Evolutionary conservation across 1,284 basidiomycete genomes (phyloP).

Genomic region (Pseudozyma sp.): DNA sequence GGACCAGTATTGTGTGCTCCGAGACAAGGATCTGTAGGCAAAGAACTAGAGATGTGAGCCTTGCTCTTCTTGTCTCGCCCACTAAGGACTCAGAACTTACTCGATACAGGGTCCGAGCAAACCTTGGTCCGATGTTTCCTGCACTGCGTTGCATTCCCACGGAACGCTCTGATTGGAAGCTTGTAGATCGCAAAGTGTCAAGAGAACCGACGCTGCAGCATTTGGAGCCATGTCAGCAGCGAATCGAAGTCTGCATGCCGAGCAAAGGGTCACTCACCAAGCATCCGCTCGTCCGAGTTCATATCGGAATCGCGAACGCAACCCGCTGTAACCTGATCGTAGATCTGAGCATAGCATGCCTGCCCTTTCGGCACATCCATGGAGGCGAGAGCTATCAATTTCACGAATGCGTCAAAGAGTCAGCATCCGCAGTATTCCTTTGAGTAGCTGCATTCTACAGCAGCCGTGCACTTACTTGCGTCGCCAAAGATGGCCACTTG

Average conservation of each 20-base stretch:
- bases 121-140: neutral
- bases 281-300: constrained; percentile 29
- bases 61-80: no score
- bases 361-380: neutral
- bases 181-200: constrained; percentile 37
- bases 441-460: neutral
- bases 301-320: constrained; percentile 18
- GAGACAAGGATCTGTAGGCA: constrained; percentile 26
- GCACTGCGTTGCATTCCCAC: constrained; percentile 15
- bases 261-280: constrained; percentile 6
- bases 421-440: neutral
- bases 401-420: neutral
- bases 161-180: constrained; percentile 35
- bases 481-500: constrained; percentile 14
- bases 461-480: constrained; percentile 13
- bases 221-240: neutral
- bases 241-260: no score
- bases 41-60: no score
- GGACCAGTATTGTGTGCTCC: constrained; percentile 44
- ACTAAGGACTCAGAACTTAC: constrained; percentile 6
- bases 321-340: constrained; percentile 22
- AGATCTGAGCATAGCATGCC: constrained; percentile 25
- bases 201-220: constrained; percentile 17
- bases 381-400: neutral
- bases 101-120: constrained; percentile 21